These are phyloP conservation scores for Myxozyma vanderwaltii DNA, from an alignment of 805 yeast species.

Conservation along the genomic window DNA sequence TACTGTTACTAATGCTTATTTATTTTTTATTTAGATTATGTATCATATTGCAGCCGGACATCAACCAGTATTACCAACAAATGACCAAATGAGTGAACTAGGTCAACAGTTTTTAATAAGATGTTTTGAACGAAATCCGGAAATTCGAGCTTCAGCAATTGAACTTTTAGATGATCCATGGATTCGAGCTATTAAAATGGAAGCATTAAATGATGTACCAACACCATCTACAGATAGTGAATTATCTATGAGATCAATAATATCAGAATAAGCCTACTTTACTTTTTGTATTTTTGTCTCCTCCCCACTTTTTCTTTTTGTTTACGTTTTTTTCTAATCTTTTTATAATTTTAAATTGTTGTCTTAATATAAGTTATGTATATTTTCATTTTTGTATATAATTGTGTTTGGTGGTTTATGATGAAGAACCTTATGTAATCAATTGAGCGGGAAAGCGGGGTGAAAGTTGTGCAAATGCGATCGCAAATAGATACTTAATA, in stretches of 20 bases:
- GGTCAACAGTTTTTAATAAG: conserved; percentile 73
- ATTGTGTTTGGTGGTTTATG: too few relatives aligned
- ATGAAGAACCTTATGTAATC: too few relatives aligned
- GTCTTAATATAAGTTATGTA: too few relatives aligned
- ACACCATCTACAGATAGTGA: conserved; percentile 33
- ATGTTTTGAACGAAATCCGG: conserved; percentile 82
- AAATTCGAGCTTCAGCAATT: conserved; percentile 75
- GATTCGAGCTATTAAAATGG: conserved; percentile 50
- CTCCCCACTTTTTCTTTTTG: too few relatives aligned
- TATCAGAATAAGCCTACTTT: not conserved
- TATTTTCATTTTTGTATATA: too few relatives aligned
- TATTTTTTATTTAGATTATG: conserved; percentile 57
- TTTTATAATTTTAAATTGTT: too few relatives aligned
- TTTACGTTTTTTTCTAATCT: too few relatives aligned
- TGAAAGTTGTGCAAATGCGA: too few relatives aligned
- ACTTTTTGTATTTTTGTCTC: too few relatives aligned
- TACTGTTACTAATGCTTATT: not conserved
- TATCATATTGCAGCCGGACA: conserved; percentile 97
- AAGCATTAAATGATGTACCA: conserved; percentile 18
- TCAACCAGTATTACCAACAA: conserved; percentile 77
- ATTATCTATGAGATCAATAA: conserved; percentile 3
- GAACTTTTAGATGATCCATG: conserved; percentile 88
- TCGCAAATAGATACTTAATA: too few relatives aligned
- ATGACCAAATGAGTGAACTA: conserved; percentile 71
- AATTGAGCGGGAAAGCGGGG: too few relatives aligned